Evolutionary conservation across 2,329 filamentous ascomycete species (phyloP).

Genomic region (Arthroderma uncinatum): DNA sequence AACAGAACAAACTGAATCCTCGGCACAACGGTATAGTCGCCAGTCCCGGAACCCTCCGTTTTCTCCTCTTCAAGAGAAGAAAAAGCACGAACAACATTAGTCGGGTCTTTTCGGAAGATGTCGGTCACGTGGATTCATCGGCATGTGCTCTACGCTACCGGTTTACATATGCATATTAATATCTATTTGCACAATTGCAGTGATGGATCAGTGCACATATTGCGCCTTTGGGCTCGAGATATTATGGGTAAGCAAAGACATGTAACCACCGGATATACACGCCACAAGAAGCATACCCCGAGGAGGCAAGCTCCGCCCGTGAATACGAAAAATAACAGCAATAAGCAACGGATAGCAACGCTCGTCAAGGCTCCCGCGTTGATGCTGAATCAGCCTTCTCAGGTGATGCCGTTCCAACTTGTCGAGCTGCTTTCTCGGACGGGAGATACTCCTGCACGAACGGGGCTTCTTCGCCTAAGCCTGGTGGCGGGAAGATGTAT

Average conservation of each 20-base stretch:
- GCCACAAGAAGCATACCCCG: too few relatives aligned
- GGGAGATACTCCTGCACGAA: neutral
- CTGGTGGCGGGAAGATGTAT: conserved; percentile 23
- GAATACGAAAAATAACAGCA: neutral
- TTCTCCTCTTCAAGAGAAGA: neutral
- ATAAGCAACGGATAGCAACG: neutral
- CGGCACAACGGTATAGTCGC: neutral
- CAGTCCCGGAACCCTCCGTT: neutral
- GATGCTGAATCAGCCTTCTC: too few relatives aligned
- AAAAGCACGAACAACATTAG: neutral
- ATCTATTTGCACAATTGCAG: too few relatives aligned
- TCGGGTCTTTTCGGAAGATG: neutral
- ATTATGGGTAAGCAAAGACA: too few relatives aligned
- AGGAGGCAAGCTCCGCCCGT: neutral
- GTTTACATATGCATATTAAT: too few relatives aligned
- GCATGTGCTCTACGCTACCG: neutral
- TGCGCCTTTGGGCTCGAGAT: too few relatives aligned
- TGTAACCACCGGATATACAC: too few relatives aligned
- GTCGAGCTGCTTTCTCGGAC: neutral
- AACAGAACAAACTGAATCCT: neutral
- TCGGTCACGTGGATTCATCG: neutral
- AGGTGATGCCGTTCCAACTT: neutral
- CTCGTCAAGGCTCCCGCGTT: neutral
- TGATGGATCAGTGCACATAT: too few relatives aligned
- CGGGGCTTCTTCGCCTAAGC: conserved; percentile 20